Base-by-base conservation (phyloP, 352 stramenopile species). In the Globisporangium splendens region DNA sequence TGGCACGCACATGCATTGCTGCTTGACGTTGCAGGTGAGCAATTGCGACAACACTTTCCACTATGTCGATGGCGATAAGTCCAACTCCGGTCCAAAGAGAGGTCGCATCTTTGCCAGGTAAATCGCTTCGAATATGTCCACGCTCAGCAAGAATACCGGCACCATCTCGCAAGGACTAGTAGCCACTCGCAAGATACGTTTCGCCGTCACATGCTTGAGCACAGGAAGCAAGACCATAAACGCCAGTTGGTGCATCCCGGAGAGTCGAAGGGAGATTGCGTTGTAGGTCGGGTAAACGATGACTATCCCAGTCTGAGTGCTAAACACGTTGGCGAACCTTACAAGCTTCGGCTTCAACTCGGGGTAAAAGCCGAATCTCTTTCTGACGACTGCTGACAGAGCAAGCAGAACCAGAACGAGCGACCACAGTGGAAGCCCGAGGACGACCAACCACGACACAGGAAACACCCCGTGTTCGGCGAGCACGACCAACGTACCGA, bases 81-180 rank as follows among this genome's bases (percentile, higher is more conserved):
- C 24, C 48, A 13, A 22, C 48, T 22, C 48, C 33, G 1, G 48
- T 22, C 48, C 24, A 43, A n/a, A 54, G 7, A 10, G 48, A 54
- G 6, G n/a, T 21, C 0, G 44, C 18, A 22, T 49, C 17, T 22
- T 49, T 0, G 44, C 44, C 18, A 49, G 44, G 33, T 39, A 54
- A n/a, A 54, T 18, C 7, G 48, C 48, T 21, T 54, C 33, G 13
- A 54, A 54, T n/a, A 54, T 41, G 33, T 54, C 48, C 17, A 54
- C 48, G 14, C 18, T 15, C 17, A 54, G 18, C 15, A 54, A n/a
- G 10, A 54, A 17, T 24, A 54, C 48, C 0, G 48, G 48, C 2
- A 54, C 12, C 24, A 43, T 43, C 24, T 54, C 48, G 10, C 33
- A 22, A 14, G 48, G 24, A 24, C 15, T 28, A 1, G 22, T 22